These are phyloP conservation scores for Coelastrella sp. DNA, from an alignment of 139 green algal genomes.

Conservation along the genomic window DNA sequence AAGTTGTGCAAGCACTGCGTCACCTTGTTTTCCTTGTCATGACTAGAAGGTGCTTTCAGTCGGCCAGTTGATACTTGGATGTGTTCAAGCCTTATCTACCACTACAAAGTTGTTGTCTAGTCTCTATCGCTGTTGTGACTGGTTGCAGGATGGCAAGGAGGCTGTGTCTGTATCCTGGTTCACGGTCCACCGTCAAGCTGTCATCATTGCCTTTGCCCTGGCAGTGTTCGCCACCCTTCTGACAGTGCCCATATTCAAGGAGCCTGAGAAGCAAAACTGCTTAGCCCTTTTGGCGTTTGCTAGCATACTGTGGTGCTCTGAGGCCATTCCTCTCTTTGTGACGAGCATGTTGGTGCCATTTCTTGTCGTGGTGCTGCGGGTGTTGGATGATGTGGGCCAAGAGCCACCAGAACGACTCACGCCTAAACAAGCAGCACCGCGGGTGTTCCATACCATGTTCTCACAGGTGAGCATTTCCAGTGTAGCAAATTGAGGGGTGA, in stretches of 20 bases:
- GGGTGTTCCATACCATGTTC: conserved; percentile 79
- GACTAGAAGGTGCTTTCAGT: too few relatives aligned
- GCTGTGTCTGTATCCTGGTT: conserved; percentile 21
- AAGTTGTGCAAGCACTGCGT: too few relatives aligned
- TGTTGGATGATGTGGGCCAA: conserved; percentile 59
- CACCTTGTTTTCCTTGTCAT: too few relatives aligned
- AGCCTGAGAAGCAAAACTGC: conserved; percentile 68
- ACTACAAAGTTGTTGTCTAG: too few relatives aligned
- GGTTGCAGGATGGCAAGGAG: conserved; percentile 41
- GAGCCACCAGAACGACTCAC: conserved; percentile 55
- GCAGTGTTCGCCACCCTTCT: conserved; percentile 60
- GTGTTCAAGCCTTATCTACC: too few relatives aligned
- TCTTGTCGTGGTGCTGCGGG: conserved; percentile 60
- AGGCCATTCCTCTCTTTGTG: conserved; percentile 79
- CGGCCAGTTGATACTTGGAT: too few relatives aligned
- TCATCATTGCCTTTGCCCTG: conserved; percentile 35
- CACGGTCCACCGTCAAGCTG: neutral
- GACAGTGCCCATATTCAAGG: conserved; percentile 52
- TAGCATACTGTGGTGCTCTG: conserved; percentile 75
- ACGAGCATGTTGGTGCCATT: conserved; percentile 76
- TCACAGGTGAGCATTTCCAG: conserved; percentile 57
- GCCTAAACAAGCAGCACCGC: conserved; percentile 65
- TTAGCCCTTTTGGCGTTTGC: conserved; percentile 74
- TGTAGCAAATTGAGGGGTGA: too few relatives aligned
- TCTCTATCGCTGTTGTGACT: neutral